Conservation (phyloP, 108 stramenopile genomes). For the Skeletonema costatum region DNA sequence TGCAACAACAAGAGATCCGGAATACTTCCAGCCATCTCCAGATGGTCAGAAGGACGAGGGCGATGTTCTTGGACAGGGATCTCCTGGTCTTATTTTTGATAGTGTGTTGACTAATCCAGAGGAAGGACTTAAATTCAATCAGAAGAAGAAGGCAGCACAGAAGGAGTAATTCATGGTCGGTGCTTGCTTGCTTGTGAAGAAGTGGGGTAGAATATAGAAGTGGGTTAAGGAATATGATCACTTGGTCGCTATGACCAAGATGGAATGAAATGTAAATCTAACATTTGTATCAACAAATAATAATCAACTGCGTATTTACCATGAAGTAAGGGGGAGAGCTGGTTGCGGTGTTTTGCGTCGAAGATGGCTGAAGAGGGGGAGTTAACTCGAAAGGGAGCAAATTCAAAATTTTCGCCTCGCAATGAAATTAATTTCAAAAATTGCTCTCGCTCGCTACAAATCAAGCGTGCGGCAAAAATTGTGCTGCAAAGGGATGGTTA, state of each 20-base stretch:
- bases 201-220: neutral
- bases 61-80: constrained; percentile 83
- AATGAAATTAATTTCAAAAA: too few relatives aligned
- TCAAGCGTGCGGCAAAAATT: too few relatives aligned
- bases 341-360: too few relatives aligned
- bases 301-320: too few relatives aligned
- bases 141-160: constrained; percentile 29
- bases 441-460: too few relatives aligned
- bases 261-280: neutral
- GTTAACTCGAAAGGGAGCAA: too few relatives aligned
- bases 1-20: constrained; percentile 60
- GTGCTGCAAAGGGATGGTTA: too few relatives aligned
- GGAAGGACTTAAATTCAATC: constrained; percentile 67
- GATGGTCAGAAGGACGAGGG: constrained; percentile 23
- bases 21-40: constrained; percentile 56
- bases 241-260: neutral
- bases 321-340: too few relatives aligned
- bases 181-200: neutral
- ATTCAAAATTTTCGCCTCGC: too few relatives aligned
- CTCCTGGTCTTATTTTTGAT: constrained; percentile 88
- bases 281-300: neutral
- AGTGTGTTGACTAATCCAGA: constrained; percentile 81
- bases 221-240: neutral
- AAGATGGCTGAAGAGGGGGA: too few relatives aligned
- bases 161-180: neutral